Percentiles rank a stretch among this genome's conserved stretches.
phyloP scores from a whole-genome alignment of 2,329 filamentous ascomycete species.

The Colletotrichum chrysophilum region DNA sequence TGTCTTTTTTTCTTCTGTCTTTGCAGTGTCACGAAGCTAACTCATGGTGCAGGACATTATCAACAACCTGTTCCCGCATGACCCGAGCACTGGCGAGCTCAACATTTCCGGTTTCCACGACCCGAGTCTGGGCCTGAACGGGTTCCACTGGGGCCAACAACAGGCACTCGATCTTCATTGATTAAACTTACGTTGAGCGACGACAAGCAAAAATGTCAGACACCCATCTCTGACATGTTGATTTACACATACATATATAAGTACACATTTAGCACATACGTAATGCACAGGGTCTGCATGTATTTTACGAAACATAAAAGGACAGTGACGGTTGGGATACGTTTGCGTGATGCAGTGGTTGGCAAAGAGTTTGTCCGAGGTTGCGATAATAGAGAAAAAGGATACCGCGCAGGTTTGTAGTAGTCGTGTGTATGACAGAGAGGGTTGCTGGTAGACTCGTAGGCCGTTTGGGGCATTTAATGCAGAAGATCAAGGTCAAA shows the following conservation, averaged over 20 bases:
- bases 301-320: neutral
- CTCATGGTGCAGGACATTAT: conserved; percentile 35
- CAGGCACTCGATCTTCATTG: neutral
- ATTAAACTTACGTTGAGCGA: neutral
- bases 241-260: neutral
- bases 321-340: neutral
- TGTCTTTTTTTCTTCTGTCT: conserved; percentile 31
- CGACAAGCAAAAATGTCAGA: neutral
- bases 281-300: neutral
- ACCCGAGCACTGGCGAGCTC: conserved; percentile 42
- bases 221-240: neutral
- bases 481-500: neutral
- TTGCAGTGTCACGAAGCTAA: neutral
- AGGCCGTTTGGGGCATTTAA: neutral
- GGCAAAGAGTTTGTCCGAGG: neutral
- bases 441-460: neutral
- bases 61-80: conserved; percentile 40
- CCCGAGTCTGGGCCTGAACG: conserved; percentile 33
- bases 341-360: neutral
- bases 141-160: conserved; percentile 30
- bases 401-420: neutral
- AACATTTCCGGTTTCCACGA: conserved; percentile 43
- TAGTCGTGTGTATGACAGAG: neutral
- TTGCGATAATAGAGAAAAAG: neutral
- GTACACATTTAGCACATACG: neutral